Conservation (phyloP, 805 yeast species). For the Candida arabinofermentans region DNA sequence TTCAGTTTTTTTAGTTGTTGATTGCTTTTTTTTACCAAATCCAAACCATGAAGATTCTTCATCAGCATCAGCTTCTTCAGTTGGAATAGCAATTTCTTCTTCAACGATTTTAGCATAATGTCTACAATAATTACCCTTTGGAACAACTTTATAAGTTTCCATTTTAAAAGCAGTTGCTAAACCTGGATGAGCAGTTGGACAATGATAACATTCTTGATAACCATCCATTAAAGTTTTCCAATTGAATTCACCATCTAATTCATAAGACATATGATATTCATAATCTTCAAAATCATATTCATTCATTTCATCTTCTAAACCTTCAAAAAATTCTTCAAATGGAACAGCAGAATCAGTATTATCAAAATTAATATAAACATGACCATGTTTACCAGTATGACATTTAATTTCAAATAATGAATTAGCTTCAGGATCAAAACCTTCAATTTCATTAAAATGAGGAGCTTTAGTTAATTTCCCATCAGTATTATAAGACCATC, state of each 20-base stretch:
- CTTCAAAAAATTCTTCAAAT: constrained; percentile 50
- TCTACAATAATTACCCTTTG: constrained; percentile 55
- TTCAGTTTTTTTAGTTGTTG: constrained; percentile 18
- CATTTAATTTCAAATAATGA: constrained; percentile 52
- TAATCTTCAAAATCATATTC: constrained; percentile 59
- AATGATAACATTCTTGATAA: constrained; percentile 64
- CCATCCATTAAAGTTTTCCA: constrained; percentile 70
- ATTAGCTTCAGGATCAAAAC: constrained; percentile 52
- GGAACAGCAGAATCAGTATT: constrained; percentile 38
- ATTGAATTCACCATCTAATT: constrained; percentile 58
- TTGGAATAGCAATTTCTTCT: constrained; percentile 28
- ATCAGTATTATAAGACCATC: constrained; percentile 63
- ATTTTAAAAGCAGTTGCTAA: constrained; percentile 51
- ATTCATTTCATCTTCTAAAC: constrained; percentile 47
- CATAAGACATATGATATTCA: constrained; percentile 62
- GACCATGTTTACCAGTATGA: constrained; percentile 52
- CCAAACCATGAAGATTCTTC: constrained; percentile 50
- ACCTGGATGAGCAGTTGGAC: constrained; percentile 67
- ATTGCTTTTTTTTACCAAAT: constrained; percentile 35
- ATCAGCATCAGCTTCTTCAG: constrained; percentile 31
- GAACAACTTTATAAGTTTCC: constrained; percentile 64
- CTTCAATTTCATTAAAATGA: constrained; percentile 55
- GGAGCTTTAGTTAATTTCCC: constrained; percentile 60
- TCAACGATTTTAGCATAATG: constrained; percentile 54
- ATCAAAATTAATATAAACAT: constrained; percentile 54